A percentile compares a stretch with the other conserved stretches of the same genome.
phyloP scores from a whole-genome alignment of 805 yeast genomes.

The Soucietia sequanensis region DNA sequence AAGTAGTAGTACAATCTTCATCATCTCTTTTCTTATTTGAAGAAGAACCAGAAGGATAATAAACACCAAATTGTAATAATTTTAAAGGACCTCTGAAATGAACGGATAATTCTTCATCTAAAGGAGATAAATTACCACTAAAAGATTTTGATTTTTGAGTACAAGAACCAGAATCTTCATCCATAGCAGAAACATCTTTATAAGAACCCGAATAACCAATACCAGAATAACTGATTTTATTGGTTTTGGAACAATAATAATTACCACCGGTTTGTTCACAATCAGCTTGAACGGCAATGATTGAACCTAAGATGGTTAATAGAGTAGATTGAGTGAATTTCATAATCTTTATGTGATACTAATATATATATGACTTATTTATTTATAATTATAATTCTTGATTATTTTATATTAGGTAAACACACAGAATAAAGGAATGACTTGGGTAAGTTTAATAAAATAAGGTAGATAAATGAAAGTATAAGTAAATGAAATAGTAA shows the following conservation, averaged over 20 bases:
- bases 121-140: slow-evolving; percentile 73
- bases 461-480: too few species aligned
- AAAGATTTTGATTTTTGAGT: slow-evolving; percentile 54
- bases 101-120: slow-evolving; percentile 82
- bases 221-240: slow-evolving; percentile 63
- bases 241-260: slow-evolving; percentile 75
- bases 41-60: slow-evolving; percentile 59
- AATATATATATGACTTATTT: too few species aligned
- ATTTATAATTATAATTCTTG: too few species aligned
- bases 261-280: slow-evolving; percentile 64
- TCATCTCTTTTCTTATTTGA: slow-evolving; percentile 44
- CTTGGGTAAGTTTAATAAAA: slow-evolving; percentile 2
- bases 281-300: slow-evolving; percentile 23
- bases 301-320: slow-evolving; percentile 19
- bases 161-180: slow-evolving; percentile 67
- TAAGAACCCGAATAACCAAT: slow-evolving; percentile 88
- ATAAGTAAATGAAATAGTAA: too few species aligned
- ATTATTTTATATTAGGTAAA: background rate
- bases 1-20: slow-evolving; percentile 47
- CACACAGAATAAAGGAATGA: slow-evolving; percentile 2
- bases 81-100: slow-evolving; percentile 90
- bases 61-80: slow-evolving; percentile 84
- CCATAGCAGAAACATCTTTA: slow-evolving; percentile 77
- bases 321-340: slow-evolving; percentile 21
- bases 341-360: too few species aligned